A percentile compares a stretch with the other conserved stretches of the same genome.
Conservation (phyloP, 2,329 filamentous ascomycete species). For the Aspergillus sp. region DNA sequence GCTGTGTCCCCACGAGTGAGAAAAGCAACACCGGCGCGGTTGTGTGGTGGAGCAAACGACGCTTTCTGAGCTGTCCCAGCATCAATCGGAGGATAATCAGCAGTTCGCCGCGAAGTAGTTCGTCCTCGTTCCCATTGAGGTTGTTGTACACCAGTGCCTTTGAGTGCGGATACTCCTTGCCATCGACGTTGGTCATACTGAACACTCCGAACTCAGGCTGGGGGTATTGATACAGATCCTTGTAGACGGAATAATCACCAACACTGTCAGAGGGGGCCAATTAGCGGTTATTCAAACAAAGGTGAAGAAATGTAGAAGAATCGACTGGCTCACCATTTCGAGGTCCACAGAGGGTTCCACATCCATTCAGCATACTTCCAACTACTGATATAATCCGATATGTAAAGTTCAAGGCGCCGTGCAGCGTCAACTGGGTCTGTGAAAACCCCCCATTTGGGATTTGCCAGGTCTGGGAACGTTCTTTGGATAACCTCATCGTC, state of each 20-base stretch:
- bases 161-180: slow-evolving; percentile 5
- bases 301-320: slow-evolving; percentile 1
- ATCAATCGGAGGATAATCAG: slow-evolving; percentile 8
- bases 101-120: slow-evolving; percentile 10
- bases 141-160: slow-evolving; percentile 13
- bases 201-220: slow-evolving; percentile 9
- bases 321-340: slow-evolving; percentile 3
- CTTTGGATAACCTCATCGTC: slow-evolving; percentile 1
- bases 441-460: slow-evolving; percentile 2
- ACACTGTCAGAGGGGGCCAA: too few species aligned
- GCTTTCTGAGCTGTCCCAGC: slow-evolving; percentile 6
- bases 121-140: slow-evolving; percentile 5
- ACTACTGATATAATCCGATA: slow-evolving; percentile 3
- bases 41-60: slow-evolving; percentile 6
- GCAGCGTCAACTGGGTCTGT: slow-evolving; percentile 2
- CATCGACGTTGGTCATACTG: slow-evolving; percentile 5
- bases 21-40: slow-evolving; percentile 11
- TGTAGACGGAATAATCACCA: slow-evolving; percentile 7
- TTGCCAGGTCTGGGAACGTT: slow-evolving; percentile 1
- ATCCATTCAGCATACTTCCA: neutral
- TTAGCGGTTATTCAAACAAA: too few species aligned
- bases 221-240: slow-evolving; percentile 6
- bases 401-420: slow-evolving; percentile 2
- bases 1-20: slow-evolving; percentile 10
- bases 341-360: slow-evolving; percentile 3